These are phyloP conservation scores for Exophiala spinifera DNA, from an alignment of 2,329 filamentous ascomycete genomes.

Conservation along the genomic window DNA sequence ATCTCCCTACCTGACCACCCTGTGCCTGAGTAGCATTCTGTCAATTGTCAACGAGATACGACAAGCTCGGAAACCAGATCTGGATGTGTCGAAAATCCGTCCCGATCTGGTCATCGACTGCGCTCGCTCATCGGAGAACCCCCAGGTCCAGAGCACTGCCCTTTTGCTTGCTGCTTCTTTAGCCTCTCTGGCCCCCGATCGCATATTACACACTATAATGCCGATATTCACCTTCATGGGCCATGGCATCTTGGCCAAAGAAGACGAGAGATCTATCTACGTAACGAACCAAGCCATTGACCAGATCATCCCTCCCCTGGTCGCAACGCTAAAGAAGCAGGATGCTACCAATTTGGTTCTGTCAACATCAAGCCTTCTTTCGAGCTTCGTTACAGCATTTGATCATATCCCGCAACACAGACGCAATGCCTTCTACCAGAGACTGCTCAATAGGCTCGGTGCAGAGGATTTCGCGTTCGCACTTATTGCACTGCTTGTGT, in stretches of 20 bases:
- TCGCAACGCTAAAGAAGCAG: conserved; percentile 75
- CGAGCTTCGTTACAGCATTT: conserved; percentile 94
- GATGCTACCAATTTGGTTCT: conserved; percentile 65
- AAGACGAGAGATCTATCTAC: conserved; percentile 94
- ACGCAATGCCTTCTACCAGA: conserved; percentile 75
- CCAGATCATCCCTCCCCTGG: conserved; percentile 86
- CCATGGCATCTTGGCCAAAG: conserved; percentile 82
- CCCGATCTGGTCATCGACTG: conserved; percentile 91
- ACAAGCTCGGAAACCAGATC: conserved; percentile 49
- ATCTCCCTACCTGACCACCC: conserved; percentile 82
- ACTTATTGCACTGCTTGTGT: conserved; percentile 82
- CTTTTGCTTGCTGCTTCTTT: conserved; percentile 83
- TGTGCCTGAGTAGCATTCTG: conserved; percentile 77
- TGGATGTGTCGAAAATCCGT: conserved; percentile 76
- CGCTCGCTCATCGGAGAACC: conserved; percentile 85
- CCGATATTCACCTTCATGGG: conserved; percentile 99
- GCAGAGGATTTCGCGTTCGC: conserved; percentile 84
- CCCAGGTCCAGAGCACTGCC: conserved; percentile 89
- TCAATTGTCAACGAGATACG: conserved; percentile 79
- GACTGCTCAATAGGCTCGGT: conserved; percentile 80
- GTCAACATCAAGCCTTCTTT: conserved; percentile 82
- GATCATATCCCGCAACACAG: conserved; percentile 91
- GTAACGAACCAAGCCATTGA: conserved; percentile 93
- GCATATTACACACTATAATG: conserved; percentile 96
- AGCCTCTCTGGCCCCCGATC: conserved; percentile 80